Conservation (phyloP, 208 protist genomes). For the Crithidia mellificae region DNA sequence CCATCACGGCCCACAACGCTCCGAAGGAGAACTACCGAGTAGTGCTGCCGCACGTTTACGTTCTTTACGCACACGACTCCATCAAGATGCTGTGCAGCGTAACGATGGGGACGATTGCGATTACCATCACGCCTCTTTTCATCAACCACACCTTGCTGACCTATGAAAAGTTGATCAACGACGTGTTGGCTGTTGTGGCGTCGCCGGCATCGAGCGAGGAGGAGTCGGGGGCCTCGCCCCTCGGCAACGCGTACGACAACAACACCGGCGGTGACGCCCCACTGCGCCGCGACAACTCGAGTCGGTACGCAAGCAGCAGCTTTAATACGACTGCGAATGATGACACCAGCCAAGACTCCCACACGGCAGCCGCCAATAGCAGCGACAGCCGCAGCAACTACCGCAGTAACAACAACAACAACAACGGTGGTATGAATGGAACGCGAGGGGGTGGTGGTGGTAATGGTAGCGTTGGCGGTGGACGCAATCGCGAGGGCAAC, state of each 20-base stretch:
- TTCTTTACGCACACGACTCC: slow-evolving; percentile 68
- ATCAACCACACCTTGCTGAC: slow-evolving; percentile 76
- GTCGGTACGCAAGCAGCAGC: not conserved
- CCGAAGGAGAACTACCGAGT: slow-evolving; percentile 48
- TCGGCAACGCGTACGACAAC: not conserved
- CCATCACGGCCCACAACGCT: slow-evolving; percentile 44
- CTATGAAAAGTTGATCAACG: slow-evolving; percentile 57
- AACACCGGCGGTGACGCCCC: not conserved
- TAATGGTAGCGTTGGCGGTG: not conserved
- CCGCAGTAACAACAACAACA: too few species aligned
- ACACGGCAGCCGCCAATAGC: not conserved
- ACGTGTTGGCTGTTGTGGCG: slow-evolving; percentile 38
- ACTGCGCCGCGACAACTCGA: slow-evolving; percentile 5
- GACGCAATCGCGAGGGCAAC: not conserved
- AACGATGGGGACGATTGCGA: slow-evolving; percentile 71
- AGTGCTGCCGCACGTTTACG: slow-evolving; percentile 70
- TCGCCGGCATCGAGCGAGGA: slow-evolving; percentile 24
- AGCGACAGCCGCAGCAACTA: not conserved
- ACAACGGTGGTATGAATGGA: too few species aligned
- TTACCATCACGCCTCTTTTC: slow-evolving; percentile 77
- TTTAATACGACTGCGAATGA: not conserved
- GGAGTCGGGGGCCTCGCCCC: not conserved
- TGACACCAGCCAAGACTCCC: slow-evolving; percentile 9
- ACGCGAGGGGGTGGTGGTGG: not conserved
- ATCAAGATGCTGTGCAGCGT: slow-evolving; percentile 54